Conservation (phyloP, 352 stramenopile species). For the Pythium pyrilobum region DNA sequence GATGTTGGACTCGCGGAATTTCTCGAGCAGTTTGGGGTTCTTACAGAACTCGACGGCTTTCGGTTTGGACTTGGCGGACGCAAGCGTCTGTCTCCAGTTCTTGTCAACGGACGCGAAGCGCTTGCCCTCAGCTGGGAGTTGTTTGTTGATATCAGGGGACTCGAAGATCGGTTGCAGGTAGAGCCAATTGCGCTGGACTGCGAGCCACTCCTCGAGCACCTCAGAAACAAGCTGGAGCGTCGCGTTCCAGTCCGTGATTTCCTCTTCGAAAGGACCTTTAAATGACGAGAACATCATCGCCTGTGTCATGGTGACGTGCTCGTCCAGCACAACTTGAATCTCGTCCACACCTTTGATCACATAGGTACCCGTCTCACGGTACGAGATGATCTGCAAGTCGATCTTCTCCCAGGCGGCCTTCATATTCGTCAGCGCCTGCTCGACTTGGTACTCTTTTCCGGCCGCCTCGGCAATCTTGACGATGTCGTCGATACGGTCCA, state of each 20-base stretch:
- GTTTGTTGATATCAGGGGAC: slow-evolving; percentile 95
- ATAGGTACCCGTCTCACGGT: slow-evolving; percentile 92
- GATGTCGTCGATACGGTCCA: slow-evolving; percentile 89
- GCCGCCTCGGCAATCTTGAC: slow-evolving; percentile 90
- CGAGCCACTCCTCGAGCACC: slow-evolving; percentile 93
- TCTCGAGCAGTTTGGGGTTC: slow-evolving; percentile 88
- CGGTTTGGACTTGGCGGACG: slow-evolving; percentile 81
- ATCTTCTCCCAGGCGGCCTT: slow-evolving; percentile 88
- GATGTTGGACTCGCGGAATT: slow-evolving; percentile 92
- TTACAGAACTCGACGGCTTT: slow-evolving; percentile 92
- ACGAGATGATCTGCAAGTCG: slow-evolving; percentile 86
- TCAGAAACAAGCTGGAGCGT: slow-evolving; percentile 91
- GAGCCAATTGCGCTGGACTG: slow-evolving; percentile 94
- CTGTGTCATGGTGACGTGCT: slow-evolving; percentile 95
- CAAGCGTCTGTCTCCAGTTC: slow-evolving; percentile 92
- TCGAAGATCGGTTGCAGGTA: slow-evolving; percentile 97
- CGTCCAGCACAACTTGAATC: slow-evolving; percentile 92
- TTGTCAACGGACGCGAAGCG: slow-evolving; percentile 94
- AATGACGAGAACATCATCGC: slow-evolving; percentile 96
- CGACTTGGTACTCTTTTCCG: slow-evolving; percentile 94
- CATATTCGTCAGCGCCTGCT: slow-evolving; percentile 92
- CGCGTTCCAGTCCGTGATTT: slow-evolving; percentile 91
- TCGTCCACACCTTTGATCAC: slow-evolving; percentile 95
- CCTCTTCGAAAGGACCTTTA: slow-evolving; percentile 93
- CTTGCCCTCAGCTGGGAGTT: slow-evolving; percentile 92